Evolutionary conservation across 768 basidiomycete genomes (phyloP).

Genomic region (Mycena pura): DNA sequence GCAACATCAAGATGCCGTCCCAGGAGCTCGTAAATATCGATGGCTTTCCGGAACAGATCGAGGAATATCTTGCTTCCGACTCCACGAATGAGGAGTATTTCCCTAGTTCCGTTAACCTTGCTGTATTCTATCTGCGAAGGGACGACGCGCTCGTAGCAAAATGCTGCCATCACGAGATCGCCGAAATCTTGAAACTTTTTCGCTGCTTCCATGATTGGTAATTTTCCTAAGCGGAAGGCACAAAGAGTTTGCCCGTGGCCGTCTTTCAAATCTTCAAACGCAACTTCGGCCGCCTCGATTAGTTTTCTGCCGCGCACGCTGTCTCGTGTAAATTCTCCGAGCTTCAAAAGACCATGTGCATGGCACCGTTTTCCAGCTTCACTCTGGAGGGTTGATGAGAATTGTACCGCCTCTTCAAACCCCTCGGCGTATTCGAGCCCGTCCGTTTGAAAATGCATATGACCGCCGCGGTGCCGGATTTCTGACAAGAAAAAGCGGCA

Average conservation of each 20-base stretch:
- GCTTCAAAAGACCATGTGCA: conserved; percentile 1
- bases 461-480: background rate
- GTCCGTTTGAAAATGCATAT: background rate
- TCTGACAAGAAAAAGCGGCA: background rate
- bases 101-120: background rate
- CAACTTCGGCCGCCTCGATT: background rate
- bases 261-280: conserved; percentile 2
- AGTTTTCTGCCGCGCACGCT: background rate
- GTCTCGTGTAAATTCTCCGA: background rate
- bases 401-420: conserved; percentile 1
- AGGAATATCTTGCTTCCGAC: background rate
- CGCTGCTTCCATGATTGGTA: background rate
- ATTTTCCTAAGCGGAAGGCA: background rate
- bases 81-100: background rate
- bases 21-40: conserved; percentile 10
- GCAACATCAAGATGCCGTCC: conserved; percentile 3
- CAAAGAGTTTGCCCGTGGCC: background rate
- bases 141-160: background rate
- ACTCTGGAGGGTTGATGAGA: background rate
- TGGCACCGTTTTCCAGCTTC: conserved; percentile 8
- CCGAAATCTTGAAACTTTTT: conserved; percentile 2
- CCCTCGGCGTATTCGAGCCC: background rate
- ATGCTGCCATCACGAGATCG: background rate
- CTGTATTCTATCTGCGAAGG: background rate
- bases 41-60: conserved; percentile 1